Conservation (phyloP, 2,329 filamentous ascomycete genomes). For the Didymellaceae sp. region DNA sequence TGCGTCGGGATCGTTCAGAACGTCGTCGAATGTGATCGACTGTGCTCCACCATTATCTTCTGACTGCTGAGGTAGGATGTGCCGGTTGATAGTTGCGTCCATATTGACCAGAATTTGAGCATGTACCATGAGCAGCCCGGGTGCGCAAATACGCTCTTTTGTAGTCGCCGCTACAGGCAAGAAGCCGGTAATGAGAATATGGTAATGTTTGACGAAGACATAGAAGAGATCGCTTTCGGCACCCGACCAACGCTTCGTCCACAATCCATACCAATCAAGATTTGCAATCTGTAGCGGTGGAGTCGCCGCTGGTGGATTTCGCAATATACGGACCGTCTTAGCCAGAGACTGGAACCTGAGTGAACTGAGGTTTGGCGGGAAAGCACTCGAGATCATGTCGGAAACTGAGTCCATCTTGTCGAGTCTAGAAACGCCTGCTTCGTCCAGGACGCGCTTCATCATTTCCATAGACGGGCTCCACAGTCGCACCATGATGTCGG, state of each 20-base stretch:
- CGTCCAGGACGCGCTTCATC: constrained; percentile 73
- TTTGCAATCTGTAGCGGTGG: constrained; percentile 72
- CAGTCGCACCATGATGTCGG: constrained; percentile 80
- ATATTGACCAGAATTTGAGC: constrained; percentile 80
- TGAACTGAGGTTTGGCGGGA: constrained; percentile 69
- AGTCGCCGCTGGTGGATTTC: constrained; percentile 63
- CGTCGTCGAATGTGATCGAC: constrained; percentile 70
- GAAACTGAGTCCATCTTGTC: constrained; percentile 57
- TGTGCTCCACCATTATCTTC: constrained; percentile 50
- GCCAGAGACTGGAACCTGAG: constrained; percentile 70
- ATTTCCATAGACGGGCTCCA: constrained; percentile 76
- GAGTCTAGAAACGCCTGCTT: constrained; percentile 67
- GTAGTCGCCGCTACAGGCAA: constrained; percentile 56
- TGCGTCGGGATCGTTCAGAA: constrained; percentile 69
- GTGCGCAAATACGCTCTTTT: constrained; percentile 68
- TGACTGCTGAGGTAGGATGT: constrained; percentile 53
- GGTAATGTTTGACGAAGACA: constrained; percentile 88
- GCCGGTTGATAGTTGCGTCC: constrained; percentile 83
- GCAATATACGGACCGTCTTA: constrained; percentile 64
- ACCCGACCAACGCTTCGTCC: constrained; percentile 85
- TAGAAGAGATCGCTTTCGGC: constrained; percentile 89
- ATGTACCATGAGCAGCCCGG: constrained; percentile 80
- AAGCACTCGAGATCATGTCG: constrained; percentile 70
- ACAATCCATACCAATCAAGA: constrained; percentile 84
- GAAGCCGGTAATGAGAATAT: constrained; percentile 75